Evolutionary conservation across 352 stramenopile species (phyloP).

Genomic region (Aphanomyces stellatus): DNA sequence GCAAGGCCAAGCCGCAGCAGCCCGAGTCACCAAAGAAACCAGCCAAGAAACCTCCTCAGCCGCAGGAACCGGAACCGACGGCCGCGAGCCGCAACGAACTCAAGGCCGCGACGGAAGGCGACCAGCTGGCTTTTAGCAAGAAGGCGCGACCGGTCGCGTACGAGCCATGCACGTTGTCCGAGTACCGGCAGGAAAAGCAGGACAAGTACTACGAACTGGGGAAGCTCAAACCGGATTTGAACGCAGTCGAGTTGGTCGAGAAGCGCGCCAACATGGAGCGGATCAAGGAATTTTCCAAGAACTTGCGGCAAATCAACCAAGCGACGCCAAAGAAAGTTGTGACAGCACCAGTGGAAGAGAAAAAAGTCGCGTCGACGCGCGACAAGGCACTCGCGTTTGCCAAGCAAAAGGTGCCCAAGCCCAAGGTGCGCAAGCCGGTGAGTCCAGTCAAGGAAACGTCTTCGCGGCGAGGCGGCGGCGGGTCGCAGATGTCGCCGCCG

Average conservation of each 20-base stretch:
- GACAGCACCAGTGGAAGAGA: constrained; percentile 6
- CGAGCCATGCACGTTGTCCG: constrained; percentile 71
- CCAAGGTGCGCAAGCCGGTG: constrained; percentile 24
- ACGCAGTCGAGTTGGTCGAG: constrained; percentile 63
- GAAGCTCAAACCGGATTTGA: constrained; percentile 83
- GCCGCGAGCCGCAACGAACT: constrained; percentile 32
- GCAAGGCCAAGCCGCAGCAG: neutral
- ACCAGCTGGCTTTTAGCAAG: constrained; percentile 70
- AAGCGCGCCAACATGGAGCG: constrained; percentile 70
- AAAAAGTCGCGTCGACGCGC: constrained; percentile 47
- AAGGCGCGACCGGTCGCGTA: constrained; percentile 68
- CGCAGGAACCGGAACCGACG: constrained; percentile 24
- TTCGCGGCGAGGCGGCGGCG: neutral
- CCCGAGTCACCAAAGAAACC: neutral
- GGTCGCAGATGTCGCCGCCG: neutral
- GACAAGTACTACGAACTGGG: constrained; percentile 80
- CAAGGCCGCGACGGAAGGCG: constrained; percentile 42
- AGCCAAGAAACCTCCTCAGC: neutral
- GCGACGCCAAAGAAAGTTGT: constrained; percentile 33
- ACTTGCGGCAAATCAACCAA: constrained; percentile 71
- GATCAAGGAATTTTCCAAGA: constrained; percentile 80
- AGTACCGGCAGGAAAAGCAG: constrained; percentile 84
- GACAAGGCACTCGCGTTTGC: constrained; percentile 71
- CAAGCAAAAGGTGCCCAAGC: constrained; percentile 66
- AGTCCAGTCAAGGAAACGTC: constrained; percentile 18